Base-by-base conservation (phyloP, 2,329 filamentous ascomycete species). In the Aspergillus cejpii region DNA sequence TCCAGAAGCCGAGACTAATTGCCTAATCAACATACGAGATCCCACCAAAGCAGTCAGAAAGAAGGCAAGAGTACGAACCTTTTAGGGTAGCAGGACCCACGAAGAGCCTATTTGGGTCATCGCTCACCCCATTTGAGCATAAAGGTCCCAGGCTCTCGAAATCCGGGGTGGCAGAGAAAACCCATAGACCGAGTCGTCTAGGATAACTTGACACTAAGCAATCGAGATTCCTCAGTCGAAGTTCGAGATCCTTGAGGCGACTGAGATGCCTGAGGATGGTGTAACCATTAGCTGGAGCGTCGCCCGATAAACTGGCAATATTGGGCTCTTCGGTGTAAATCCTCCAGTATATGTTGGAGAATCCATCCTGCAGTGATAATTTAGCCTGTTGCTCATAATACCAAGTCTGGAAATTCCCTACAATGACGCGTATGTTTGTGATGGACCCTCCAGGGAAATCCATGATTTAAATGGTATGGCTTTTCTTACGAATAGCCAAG, bases 291-390 rank as follows among this genome's bases (percentile, higher is more conserved):
- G 58, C 53, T 23, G 60, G 60, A n/a, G 55, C 53, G 14, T 66
- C 65, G 17, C 54, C 54, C 12, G 62, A 49, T 39, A 57, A 49
- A 44, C 54, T 63, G 23, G 58, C 45, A 43, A 57, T 60, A 46
- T 51, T 56, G 36, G 54, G 53, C 44, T 67, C 65, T 48, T 68
- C 66, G 17, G 63, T 66, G 50, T 68, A 69, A 45, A 68, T 63
- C 52, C 66, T 67, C 66, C 68, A 71, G 44, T 70, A 63, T 20
- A 70, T 64, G 28, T 57, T 65, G 49, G 65, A 67, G 55, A 69
- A 69, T 26, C 65, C 66, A 60, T 69, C 66, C 68, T 71, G 37
- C 12, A 28, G 31, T 21, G n/a, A 8, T 23, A 28, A 8, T 43
- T 66, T 55, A 65, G 57, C 48, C 27, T 19, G 20, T n/a, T 43